Conservation (phyloP, 2,329 filamentous ascomycete genomes). For the Botrytis fragariae region DNA sequence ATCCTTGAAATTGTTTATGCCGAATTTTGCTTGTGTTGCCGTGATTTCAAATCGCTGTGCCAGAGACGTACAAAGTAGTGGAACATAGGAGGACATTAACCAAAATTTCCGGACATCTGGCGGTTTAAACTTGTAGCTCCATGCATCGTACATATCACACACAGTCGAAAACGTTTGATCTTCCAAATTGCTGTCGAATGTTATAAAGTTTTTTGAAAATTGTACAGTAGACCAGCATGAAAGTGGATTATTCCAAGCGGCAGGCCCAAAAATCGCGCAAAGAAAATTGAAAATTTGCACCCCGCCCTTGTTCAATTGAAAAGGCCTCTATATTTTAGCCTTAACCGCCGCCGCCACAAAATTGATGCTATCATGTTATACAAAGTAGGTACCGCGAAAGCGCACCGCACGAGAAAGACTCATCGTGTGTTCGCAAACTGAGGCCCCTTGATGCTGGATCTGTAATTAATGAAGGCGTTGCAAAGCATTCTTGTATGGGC, state of each 20-base stretch:
- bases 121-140: background rate
- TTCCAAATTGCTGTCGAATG: background rate
- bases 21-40: slow-evolving; percentile 10
- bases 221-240: slow-evolving; percentile 3
- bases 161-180: background rate
- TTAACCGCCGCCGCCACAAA: slow-evolving; percentile 3
- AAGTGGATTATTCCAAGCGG: slow-evolving; percentile 1
- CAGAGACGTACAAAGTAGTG: slow-evolving; percentile 7
- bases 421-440: slow-evolving; percentile 14
- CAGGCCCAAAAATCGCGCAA: slow-evolving; percentile 1
- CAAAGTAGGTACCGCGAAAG: slow-evolving; percentile 7
- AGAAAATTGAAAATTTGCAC: slow-evolving; percentile 11
- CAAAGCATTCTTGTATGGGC: background rate
- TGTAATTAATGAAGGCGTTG: background rate
- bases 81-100: slow-evolving; percentile 13
- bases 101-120: slow-evolving; percentile 8
- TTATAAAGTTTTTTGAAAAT: background rate
- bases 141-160: background rate
- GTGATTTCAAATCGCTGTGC: background rate
- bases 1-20: background rate
- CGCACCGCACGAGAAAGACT: slow-evolving; percentile 8
- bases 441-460: slow-evolving; percentile 4
- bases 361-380: slow-evolving; percentile 2
- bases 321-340: slow-evolving; percentile 8
- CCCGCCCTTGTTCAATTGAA: background rate